Conservation (phyloP, 2,329 filamentous ascomycete species). For the Paraphoma chrysanthemicola region DNA sequence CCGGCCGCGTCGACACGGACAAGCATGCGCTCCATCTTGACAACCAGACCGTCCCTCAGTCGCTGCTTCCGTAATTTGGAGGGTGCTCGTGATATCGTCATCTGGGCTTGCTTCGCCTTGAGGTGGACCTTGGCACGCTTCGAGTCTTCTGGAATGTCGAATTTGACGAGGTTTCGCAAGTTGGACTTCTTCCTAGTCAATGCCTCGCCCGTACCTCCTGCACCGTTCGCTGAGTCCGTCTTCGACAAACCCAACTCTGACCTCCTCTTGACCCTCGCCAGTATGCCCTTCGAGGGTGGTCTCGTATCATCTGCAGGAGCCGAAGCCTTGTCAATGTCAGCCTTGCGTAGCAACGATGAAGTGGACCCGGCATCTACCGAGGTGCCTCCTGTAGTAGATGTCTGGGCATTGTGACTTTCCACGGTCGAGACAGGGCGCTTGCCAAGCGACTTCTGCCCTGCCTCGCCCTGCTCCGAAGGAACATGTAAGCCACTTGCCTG, state of each 20-base stretch:
- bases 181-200: conserved; percentile 36
- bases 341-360: conserved; percentile 43
- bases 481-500: conserved; percentile 42
- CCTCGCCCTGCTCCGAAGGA: conserved; percentile 23
- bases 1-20: conserved; percentile 65
- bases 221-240: conserved; percentile 2
- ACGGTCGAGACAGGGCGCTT: conserved; percentile 39
- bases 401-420: conserved; percentile 32
- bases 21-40: conserved; percentile 74
- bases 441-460: conserved; percentile 23
- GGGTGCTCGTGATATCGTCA: conserved; percentile 43
- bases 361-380: conserved; percentile 47
- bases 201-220: conserved; percentile 12
- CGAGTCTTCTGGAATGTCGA: conserved; percentile 51
- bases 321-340: conserved; percentile 43
- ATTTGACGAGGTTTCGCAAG: conserved; percentile 49
- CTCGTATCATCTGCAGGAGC: conserved; percentile 22
- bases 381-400: conserved; percentile 33
- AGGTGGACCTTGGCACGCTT: conserved; percentile 47
- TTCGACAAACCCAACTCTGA: conserved; percentile 32
- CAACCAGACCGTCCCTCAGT: conserved; percentile 64
- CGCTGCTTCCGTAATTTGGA: conserved; percentile 48
- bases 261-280: conserved; percentile 33
- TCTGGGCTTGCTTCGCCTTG: conserved; percentile 49
- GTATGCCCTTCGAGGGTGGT: conserved; percentile 33